A percentile compares a stretch with the other conserved stretches of the same genome.
These are phyloP conservation scores for Trichoderma sp. DNA, from an alignment of 2,329 filamentous ascomycete species.

Conservation along the genomic window DNA sequence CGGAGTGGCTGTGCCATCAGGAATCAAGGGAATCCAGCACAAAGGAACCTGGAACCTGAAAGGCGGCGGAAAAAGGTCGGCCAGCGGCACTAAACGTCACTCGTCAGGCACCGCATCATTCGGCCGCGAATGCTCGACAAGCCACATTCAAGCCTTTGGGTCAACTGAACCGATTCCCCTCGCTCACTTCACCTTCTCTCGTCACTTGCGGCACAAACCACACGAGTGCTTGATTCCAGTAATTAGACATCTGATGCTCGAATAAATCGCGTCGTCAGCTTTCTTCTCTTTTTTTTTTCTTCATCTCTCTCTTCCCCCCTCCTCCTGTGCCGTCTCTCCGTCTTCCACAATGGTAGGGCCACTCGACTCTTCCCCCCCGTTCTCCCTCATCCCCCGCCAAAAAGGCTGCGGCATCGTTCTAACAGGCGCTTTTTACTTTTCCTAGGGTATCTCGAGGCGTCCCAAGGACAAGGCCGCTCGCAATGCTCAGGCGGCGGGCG, in stretches of 20 bases:
- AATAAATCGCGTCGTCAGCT: conserved; percentile 23
- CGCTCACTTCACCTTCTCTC: background rate
- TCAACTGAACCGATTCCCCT: conserved; percentile 13
- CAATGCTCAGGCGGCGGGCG: conserved; percentile 39
- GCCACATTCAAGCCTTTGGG: conserved; percentile 29
- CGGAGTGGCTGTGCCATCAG: conserved; percentile 24
- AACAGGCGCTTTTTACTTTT: conserved; percentile 19
- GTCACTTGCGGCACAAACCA: background rate
- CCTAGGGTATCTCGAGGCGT: conserved; percentile 40
- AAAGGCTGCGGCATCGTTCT: background rate
- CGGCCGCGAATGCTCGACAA: conserved; percentile 28
- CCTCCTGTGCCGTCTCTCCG: conserved; percentile 21
- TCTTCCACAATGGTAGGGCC: conserved; percentile 35
- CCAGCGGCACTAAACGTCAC: conserved; percentile 36
- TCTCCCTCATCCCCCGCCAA: conserved; percentile 4
- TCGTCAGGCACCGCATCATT: conserved; percentile 34
- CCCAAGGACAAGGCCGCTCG: conserved; percentile 40
- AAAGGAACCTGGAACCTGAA: conserved; percentile 18
- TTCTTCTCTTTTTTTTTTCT: background rate
- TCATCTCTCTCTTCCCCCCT: conserved; percentile 7
- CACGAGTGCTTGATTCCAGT: background rate
- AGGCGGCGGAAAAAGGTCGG: conserved; percentile 37
- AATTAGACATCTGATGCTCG: conserved; percentile 28
- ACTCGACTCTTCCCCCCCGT: conserved; percentile 12
- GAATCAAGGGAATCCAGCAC: background rate